These are phyloP conservation scores for Irpex lacteus DNA, from an alignment of 1,284 basidiomycete genomes.

Conservation along the genomic window DNA sequence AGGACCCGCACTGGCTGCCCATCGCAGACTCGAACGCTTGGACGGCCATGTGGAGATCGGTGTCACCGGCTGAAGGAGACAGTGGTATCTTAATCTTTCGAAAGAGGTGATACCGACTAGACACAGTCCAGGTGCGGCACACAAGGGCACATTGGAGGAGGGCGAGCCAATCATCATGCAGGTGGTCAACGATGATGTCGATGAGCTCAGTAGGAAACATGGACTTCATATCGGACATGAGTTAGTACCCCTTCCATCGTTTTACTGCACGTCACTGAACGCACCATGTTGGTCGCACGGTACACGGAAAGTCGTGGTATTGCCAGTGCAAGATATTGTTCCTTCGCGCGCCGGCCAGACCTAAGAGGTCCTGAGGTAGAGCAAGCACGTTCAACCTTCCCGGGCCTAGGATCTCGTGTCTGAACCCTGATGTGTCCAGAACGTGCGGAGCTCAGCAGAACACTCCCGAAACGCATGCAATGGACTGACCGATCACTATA, in stretches of 20 bases:
- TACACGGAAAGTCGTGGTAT: too few relatives aligned
- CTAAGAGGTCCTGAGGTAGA: too few relatives aligned
- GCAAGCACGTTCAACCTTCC: too few relatives aligned
- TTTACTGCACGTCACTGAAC: too few relatives aligned
- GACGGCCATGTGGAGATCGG: neutral
- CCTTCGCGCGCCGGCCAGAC: too few relatives aligned
- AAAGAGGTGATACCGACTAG: constrained; percentile 11
- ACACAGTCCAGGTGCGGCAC: constrained; percentile 7
- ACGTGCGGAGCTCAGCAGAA: too few relatives aligned
- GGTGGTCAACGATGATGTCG: constrained; percentile 12
- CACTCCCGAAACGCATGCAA: too few relatives aligned
- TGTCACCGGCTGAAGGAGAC: neutral
- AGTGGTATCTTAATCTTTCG: neutral
- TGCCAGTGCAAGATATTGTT: too few relatives aligned
- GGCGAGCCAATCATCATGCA: constrained; percentile 8
- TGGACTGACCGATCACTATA: too few relatives aligned
- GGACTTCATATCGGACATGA: neutral
- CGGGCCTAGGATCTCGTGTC: too few relatives aligned
- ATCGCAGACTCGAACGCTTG: neutral
- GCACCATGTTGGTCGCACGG: too few relatives aligned
- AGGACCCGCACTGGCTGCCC: neutral
- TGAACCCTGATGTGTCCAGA: too few relatives aligned
- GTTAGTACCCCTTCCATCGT: neutral
- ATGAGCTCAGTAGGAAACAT: constrained; percentile 6
- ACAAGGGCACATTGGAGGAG: constrained; percentile 9